phyloP scores from a whole-genome alignment of 495 filamentous ascomycete species.

The Cenococcum geophilum region DNA sequence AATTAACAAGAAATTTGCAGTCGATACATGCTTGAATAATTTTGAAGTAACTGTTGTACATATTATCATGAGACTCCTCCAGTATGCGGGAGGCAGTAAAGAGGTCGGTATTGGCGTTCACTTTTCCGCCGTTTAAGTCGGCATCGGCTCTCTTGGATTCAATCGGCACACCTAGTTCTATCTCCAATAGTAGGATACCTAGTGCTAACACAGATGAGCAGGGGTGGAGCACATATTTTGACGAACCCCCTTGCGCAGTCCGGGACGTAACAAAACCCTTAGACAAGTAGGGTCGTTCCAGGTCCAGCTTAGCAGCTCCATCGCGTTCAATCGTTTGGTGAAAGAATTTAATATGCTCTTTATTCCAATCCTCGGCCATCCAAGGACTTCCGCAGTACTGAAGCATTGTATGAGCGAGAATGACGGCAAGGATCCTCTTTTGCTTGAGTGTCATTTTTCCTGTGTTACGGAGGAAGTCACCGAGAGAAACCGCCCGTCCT shows the following conservation, averaged over 20 bases:
- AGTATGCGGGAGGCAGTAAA: neutral
- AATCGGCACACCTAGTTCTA: neutral
- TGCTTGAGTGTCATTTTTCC: neutral
- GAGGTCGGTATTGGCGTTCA: neutral
- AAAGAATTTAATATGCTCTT: neutral
- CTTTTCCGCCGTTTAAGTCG: neutral
- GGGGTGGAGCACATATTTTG: neutral
- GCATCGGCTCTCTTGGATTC: neutral
- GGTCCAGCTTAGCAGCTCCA: neutral
- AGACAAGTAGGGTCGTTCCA: neutral
- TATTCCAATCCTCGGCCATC: neutral
- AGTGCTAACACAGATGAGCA: neutral
- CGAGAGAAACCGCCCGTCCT: neutral
- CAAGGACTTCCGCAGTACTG: neutral
- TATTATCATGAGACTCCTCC: neutral
- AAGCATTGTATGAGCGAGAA: neutral
- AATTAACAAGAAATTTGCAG: neutral
- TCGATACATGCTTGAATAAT: neutral
- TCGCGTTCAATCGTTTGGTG: neutral
- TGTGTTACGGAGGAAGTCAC: neutral
- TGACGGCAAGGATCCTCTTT: neutral
- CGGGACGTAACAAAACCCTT: neutral
- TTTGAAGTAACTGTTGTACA: neutral
- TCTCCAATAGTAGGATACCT: conserved; percentile 2
- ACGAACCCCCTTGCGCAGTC: neutral